Evolutionary conservation across 495 filamentous ascomycete species (phyloP).

Genomic region (Lasiosphaeria hispida): DNA sequence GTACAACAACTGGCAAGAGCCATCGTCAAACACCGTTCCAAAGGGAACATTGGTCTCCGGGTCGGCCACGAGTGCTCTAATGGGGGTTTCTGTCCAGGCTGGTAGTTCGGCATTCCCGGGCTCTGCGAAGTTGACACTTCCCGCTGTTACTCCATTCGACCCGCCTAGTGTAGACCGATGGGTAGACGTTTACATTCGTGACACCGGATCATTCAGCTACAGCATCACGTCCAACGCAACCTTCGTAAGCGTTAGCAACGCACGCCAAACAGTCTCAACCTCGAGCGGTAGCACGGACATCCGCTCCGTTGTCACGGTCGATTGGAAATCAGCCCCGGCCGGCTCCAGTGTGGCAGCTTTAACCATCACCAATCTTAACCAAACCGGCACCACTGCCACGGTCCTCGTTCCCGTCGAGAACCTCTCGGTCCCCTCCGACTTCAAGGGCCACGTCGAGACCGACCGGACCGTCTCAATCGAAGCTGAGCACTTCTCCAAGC

Average conservation of each 20-base stretch:
- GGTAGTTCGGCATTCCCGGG: slow-evolving; percentile 50
- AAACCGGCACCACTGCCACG: slow-evolving; percentile 38
- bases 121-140: slow-evolving; percentile 43
- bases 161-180: slow-evolving; percentile 41
- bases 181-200: slow-evolving; percentile 59
- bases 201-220: slow-evolving; percentile 51
- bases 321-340: slow-evolving; percentile 51
- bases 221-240: slow-evolving; percentile 43
- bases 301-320: slow-evolving; percentile 49
- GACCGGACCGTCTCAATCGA: slow-evolving; percentile 55
- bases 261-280: slow-evolving; percentile 41
- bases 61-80: slow-evolving; percentile 47
- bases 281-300: slow-evolving; percentile 41
- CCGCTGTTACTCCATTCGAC: slow-evolving; percentile 52
- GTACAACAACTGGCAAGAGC: slow-evolving; percentile 53
- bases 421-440: slow-evolving; percentile 43
- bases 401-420: slow-evolving; percentile 55
- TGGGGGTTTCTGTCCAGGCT: slow-evolving; percentile 57
- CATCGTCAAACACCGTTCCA: slow-evolving; percentile 53
- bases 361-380: slow-evolving; percentile 41
- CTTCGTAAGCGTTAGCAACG: slow-evolving; percentile 50
- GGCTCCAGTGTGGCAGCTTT: slow-evolving; percentile 40
- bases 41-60: slow-evolving; percentile 40
- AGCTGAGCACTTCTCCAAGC: slow-evolving; percentile 48
- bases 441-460: slow-evolving; percentile 58